phyloP scores from a whole-genome alignment of 345 rosid species.

The Arabidopsis arenosa region DNA sequence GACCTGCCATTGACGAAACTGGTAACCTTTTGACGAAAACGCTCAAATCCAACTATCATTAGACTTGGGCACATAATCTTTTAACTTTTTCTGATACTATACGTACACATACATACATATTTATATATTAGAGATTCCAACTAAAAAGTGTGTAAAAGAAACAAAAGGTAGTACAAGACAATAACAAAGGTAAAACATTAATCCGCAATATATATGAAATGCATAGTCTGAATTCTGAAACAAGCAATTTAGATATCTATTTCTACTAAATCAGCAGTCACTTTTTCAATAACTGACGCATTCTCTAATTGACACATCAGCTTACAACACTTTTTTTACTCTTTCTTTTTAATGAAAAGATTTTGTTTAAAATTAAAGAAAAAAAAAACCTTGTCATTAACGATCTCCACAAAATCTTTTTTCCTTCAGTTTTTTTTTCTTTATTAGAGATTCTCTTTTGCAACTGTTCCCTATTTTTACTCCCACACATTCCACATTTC shows the following conservation, averaged over 20 bases:
- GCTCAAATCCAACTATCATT: conserved; percentile 13
- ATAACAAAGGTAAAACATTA: not conserved
- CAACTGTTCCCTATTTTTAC: no score
- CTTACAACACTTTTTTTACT: no score
- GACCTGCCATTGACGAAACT: conserved; percentile 34
- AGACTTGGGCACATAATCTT: not conserved
- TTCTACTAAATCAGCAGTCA: no score
- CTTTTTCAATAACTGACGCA: no score
- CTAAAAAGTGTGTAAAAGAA: not conserved
- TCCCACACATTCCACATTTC: no score
- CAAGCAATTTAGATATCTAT: conserved; percentile 14
- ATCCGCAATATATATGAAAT: not conserved
- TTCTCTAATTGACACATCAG: no score
- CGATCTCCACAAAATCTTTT: no score
- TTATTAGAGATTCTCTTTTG: no score
- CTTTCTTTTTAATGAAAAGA: no score
- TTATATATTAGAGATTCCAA: not conserved
- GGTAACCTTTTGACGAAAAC: conserved; percentile 7
- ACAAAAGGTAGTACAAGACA: conserved; percentile 3
- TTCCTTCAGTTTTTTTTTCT: no score
- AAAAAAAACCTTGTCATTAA: no score
- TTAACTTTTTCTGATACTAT: not conserved
- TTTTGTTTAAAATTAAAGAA: no score
- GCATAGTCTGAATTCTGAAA: not conserved
- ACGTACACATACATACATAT: not conserved